These are phyloP conservation scores for Gracilariopsis chorda DNA, from an alignment of 23 red algal species.

Conservation along the genomic window DNA sequence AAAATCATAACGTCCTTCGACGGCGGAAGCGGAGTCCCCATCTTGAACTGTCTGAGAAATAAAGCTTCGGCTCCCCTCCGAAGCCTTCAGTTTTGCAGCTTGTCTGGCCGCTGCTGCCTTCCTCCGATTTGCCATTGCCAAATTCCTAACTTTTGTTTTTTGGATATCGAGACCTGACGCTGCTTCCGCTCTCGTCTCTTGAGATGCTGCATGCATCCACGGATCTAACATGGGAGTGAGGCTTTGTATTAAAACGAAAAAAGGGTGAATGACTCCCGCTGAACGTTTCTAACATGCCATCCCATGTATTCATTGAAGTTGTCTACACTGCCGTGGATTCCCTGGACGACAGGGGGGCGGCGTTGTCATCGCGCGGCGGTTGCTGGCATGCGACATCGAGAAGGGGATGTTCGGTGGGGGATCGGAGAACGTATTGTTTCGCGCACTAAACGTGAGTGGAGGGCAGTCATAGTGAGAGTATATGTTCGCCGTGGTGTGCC, in stretches of 20 bases:
- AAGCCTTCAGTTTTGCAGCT: slow-evolving; percentile 41
- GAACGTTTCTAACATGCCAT: background rate
- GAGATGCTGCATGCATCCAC: slow-evolving; percentile 50
- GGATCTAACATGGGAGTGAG: slow-evolving; percentile 5
- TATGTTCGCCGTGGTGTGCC: no score
- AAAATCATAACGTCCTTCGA: slow-evolving; percentile 66
- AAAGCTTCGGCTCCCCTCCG: background rate
- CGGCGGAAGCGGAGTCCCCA: slow-evolving; percentile 31
- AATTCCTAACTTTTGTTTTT: slow-evolving; percentile 28
- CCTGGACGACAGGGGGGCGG: no score
- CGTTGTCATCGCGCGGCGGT: no score
- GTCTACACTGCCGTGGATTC: no score
- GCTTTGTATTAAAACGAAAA: background rate
- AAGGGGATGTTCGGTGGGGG: no score
- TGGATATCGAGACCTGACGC: slow-evolving; percentile 24
- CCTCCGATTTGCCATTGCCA: slow-evolving; percentile 13
- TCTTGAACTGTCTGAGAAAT: slow-evolving; percentile 35
- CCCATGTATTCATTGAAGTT: slow-evolving; percentile 36
- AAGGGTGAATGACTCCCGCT: background rate
- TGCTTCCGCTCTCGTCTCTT: slow-evolving; percentile 58
- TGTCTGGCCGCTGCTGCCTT: slow-evolving; percentile 49
- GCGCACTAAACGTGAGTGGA: no score
- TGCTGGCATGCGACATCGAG: no score
- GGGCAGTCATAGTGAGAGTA: no score
- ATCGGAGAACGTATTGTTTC: no score